A percentile compares a stretch with the other conserved stretches of the same genome.
These are phyloP conservation scores for Colletotrichum noveboracense DNA, from an alignment of 2,329 filamentous ascomycete species.

Conservation along the genomic window DNA sequence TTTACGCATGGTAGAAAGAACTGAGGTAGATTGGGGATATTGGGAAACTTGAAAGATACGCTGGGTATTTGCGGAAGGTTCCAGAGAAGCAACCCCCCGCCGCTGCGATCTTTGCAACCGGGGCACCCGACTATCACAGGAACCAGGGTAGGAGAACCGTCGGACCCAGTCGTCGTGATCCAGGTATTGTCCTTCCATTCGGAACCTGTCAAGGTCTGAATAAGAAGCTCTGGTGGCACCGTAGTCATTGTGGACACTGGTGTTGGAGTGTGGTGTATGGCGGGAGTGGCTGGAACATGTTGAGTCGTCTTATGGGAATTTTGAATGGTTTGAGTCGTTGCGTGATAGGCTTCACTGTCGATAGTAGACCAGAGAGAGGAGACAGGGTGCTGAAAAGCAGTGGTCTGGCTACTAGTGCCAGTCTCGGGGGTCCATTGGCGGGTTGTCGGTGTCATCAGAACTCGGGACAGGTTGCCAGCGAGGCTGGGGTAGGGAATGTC, in stretches of 20 bases:
- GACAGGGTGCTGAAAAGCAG: rapidly evolving
- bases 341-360: rapidly evolving
- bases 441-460: neutral
- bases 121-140: neutral
- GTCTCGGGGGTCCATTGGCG: rapidly evolving
- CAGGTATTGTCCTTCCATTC: neutral
- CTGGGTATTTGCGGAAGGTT: neutral
- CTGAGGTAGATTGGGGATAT: neutral
- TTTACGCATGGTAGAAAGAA: neutral
- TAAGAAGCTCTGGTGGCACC: rapidly evolving
- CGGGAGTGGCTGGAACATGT: neutral
- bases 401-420: rapidly evolving
- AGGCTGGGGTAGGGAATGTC: neutral
- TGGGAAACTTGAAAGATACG: neutral
- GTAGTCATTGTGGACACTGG: neutral
- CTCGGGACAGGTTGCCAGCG: neutral
- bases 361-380: rapidly evolving
- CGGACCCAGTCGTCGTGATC: neutral
- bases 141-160: rapidly evolving
- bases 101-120: neutral
- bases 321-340: neutral
- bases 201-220: neutral
- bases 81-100: neutral
- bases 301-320: rapidly evolving
- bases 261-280: rapidly evolving